These are phyloP conservation scores for Wickerhamomyces sp. DNA, from an alignment of 1,139 yeast species.

Conservation along the genomic window DNA sequence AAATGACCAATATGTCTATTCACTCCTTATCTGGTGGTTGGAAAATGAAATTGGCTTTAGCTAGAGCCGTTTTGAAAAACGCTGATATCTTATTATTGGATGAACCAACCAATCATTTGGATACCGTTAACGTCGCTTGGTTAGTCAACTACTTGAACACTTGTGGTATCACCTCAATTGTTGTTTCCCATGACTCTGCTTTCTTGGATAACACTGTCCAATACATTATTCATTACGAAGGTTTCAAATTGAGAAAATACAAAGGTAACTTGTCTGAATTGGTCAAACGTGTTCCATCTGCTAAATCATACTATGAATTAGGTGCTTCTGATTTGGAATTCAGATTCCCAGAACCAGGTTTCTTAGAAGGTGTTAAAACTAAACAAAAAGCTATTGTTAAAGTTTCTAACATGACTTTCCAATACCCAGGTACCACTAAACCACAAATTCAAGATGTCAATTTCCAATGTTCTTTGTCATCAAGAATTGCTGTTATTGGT, in stretches of 20 bases:
- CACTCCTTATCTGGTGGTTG: conserved; percentile 99
- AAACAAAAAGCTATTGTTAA: conserved; percentile 99
- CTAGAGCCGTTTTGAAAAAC: conserved; percentile 98
- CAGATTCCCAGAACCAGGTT: conserved; percentile 99
- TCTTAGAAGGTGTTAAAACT: conserved; percentile 99
- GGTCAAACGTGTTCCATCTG: conserved; percentile 98
- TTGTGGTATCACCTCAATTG: conserved; percentile 96
- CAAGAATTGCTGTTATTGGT: conserved; percentile 99
- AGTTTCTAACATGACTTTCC: conserved; percentile 95
- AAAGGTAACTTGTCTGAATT: conserved; percentile 99
- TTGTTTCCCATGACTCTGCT: conserved; percentile 99
- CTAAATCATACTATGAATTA: conserved; percentile 96
- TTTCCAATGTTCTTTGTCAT: conserved; percentile 98
- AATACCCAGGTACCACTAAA: conserved; percentile 96
- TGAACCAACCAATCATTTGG: conserved; percentile 99
- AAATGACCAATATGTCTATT: conserved; percentile 88
- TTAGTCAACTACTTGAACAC: conserved; percentile 97
- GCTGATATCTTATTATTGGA: conserved; percentile 97
- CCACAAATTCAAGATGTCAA: conserved; percentile 88
- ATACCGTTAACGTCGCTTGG: conserved; percentile 99
- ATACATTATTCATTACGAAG: conserved; percentile 99
- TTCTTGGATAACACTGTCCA: conserved; percentile 97
- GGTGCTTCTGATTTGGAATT: conserved; percentile 97
- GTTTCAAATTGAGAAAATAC: conserved; percentile 99
- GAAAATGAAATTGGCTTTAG: conserved; percentile 99